Evolutionary conservation across 2,329 filamentous ascomycete species (phyloP), one percentile per base, ranked within the genome.

Genomic region (Shiraia bambusicola): DNA sequence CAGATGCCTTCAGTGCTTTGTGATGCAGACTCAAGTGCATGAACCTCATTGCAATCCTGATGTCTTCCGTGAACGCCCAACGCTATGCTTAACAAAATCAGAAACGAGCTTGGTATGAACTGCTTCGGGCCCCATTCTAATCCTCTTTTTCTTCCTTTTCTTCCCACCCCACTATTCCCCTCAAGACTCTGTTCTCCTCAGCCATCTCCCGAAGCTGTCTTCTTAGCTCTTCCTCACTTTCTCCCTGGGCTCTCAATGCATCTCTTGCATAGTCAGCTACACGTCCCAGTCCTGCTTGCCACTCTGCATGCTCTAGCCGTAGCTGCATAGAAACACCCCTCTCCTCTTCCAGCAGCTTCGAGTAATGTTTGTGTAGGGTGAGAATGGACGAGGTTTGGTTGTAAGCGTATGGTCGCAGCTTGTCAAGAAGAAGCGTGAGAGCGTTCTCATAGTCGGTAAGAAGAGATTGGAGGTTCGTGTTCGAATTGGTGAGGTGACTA

Each of bases 331-430:
- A 71, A 31, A 72, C 71, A 9, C 60, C 62, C 31, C 74, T 69
- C 26, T 72, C 68, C 30, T 69, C 56, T 16, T 74, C 66, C 9
- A 77, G 60, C 6, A 76, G 63, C 1, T 49, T 47, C 14, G 70
- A 69, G 62, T 77, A 77, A 61, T 77, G 73, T 37, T 72, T 70
- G 52, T 76, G 73, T 6, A 76, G 58, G 0, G 70, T 63, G 27
- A 72, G 58, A 28, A 72, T 69, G 46, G 72, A 66, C 27, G 69
- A 66, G 12, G 70, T 69, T 43, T 73, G 72, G 28, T 61, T 66
- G 58, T 66, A 72, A 26, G 63, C 64, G 49, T 66, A 56, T 17
- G 44, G 56, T 11, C 42, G 54, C 19, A 56, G 31, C 40, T 69
- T 69, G 16, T 70, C 65, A 39, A 70, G 57, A n/a, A 66, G 49